Evolutionary conservation across 768 basidiomycete genomes (phyloP).

Genomic region (Amanita muscaria): DNA sequence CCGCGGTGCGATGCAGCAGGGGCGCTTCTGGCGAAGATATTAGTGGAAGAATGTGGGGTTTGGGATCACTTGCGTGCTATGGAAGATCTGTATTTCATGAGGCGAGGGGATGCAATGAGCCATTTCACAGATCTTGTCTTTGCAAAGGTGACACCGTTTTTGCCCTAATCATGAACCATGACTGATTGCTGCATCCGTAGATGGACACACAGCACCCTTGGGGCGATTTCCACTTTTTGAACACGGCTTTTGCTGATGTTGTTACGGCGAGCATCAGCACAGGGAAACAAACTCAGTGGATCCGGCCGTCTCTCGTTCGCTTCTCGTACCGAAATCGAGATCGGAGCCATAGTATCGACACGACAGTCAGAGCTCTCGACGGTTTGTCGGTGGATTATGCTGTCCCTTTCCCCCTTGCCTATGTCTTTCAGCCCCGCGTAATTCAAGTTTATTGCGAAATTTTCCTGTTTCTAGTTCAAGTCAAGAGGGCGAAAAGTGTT

Average conservation of each 20-base stretch:
- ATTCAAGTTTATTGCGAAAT: constrained; percentile 55
- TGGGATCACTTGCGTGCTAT: constrained; percentile 54
- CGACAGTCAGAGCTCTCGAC: constrained; percentile 56
- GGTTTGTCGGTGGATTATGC: constrained; percentile 71
- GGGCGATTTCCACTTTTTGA: constrained; percentile 80
- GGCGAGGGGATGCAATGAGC: constrained; percentile 67
- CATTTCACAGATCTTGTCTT: constrained; percentile 71
- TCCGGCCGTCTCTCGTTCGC: constrained; percentile 62
- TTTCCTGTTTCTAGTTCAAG: constrained; percentile 66
- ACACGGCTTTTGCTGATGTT: constrained; percentile 66
- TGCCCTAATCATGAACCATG: too few species aligned
- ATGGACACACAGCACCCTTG: constrained; percentile 69
- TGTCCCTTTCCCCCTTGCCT: constrained; percentile 72
- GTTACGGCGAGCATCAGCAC: constrained; percentile 37
- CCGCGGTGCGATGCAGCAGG: constrained; percentile 47
- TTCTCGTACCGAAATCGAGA: constrained; percentile 52
- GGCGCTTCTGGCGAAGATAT: constrained; percentile 41
- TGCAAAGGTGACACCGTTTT: constrained; percentile 61
- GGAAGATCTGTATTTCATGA: constrained; percentile 69
- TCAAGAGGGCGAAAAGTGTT: constrained; percentile 61
- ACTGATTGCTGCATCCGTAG: too few species aligned
- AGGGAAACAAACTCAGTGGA: constrained; percentile 38
- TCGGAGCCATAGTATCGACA: constrained; percentile 32
- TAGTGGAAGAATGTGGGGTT: constrained; percentile 59
- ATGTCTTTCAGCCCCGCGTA: constrained; percentile 55